Evolutionary conservation across 2,329 filamentous ascomycete genomes (phyloP), one percentile per base, ranked within the genome.

Genomic region (Ascochyta clinopodiicola): DNA sequence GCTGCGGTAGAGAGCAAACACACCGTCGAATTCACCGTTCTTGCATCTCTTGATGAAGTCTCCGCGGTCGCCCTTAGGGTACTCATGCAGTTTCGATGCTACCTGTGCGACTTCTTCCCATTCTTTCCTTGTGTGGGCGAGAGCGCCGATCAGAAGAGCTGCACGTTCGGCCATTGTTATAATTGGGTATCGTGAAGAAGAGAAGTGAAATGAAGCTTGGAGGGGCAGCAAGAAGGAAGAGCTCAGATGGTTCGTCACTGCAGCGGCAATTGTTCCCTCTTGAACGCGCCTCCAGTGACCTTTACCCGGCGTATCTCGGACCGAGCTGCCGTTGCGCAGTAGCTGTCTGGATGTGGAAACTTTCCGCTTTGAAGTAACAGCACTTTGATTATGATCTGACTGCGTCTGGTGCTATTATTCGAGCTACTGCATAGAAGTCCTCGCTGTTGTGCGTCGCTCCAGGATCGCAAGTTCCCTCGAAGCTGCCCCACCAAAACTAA

Each of bases 1-100:
- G 43, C 83, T 86, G 51, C 84, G 81, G 69, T 85, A 86, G 44
- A 87, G 79, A 1, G 76, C 84, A 27, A 82, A 77, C 1, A 86
- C 80, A 60, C 81, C 80, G 48, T 86, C 78, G 58, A 82, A 86
- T 39, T 81, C 73, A 35, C 83, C 84, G n/a, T 76, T 74, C 58
- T 80, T 80, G 71, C 82, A 82, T 51, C 82, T 82, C 44, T 78
- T 75, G 25, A 87, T 71, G 68, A 87, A 87, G 25, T 85, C 81
- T 38, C 81, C 77, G 27, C 84, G 76, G 13, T 78, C 80, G 49
- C 84, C 84, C 19, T 70, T 68, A 32, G 78, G 77, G 66, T 84
- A 86, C 73, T 86, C 82, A 78, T 84, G 59, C 5, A 71, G 62
- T 47, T 72, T 73, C 6, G 71, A 70, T 3, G 71, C 67, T 19